phyloP scores from a whole-genome alignment of 768 basidiomycete species.

The Russula dissimulans region DNA sequence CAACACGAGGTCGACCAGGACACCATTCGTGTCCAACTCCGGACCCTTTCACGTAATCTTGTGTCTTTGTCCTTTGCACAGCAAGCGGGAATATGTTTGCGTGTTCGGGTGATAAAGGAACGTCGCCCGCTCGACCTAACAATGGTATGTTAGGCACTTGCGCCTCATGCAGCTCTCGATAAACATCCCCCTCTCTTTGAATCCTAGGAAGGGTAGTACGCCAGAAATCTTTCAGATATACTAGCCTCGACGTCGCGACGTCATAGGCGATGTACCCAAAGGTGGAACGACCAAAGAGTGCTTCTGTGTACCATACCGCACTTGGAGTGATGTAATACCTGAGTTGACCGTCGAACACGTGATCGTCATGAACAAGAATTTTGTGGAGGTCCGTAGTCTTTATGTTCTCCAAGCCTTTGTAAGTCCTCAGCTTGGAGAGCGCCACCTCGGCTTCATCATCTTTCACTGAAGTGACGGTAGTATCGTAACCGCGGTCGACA shows the following conservation, averaged over 20 bases:
- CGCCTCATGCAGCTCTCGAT: neutral
- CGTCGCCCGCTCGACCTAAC: neutral
- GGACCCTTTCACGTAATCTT: neutral
- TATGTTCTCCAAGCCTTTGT: neutral
- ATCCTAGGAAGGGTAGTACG: neutral
- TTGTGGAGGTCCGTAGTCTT: neutral
- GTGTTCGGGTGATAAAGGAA: neutral
- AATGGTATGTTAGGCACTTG: neutral
- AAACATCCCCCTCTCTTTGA: neutral
- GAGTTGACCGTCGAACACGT: neutral
- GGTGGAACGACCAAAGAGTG: neutral
- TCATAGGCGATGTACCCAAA: neutral
- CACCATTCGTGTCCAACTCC: neutral
- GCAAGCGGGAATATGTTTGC: neutral
- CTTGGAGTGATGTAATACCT: neutral
- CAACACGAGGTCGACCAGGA: neutral
- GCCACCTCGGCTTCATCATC: neutral
- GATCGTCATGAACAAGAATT: neutral
- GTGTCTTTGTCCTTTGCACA: neutral
- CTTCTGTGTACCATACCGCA: neutral
- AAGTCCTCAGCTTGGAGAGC: neutral
- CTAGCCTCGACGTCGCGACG: neutral
- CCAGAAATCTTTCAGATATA: conserved; percentile 1
- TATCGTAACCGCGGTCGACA: neutral
- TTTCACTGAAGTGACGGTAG: neutral